Conservation (phyloP, 768 basidiomycete species). For the Phaffia tasmanica region DNA sequence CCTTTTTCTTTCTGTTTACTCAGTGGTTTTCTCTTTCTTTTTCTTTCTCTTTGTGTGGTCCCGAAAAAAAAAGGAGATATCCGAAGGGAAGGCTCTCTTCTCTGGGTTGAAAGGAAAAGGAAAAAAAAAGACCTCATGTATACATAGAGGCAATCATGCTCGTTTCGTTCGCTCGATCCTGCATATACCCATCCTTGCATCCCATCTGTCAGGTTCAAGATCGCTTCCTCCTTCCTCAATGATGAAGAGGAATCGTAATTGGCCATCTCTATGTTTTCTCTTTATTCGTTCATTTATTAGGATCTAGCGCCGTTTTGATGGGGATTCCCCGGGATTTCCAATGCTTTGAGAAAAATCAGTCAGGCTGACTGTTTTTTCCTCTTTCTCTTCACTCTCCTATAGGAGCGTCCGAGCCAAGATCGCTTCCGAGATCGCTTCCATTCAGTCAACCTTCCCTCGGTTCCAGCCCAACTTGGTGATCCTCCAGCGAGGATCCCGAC, state of each 20-base stretch:
- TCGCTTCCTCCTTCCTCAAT: too few relatives aligned
- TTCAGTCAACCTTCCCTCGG: slow-evolving; percentile 62
- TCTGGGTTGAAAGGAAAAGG: background rate
- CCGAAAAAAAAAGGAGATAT: slow-evolving; percentile 3
- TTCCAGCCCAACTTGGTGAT: slow-evolving; percentile 86
- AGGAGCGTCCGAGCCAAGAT: slow-evolving; percentile 74
- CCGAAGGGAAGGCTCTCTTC: background rate
- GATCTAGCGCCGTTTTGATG: background rate
- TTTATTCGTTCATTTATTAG: background rate
- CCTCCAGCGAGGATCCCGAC: slow-evolving; percentile 82
- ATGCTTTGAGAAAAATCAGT: background rate
- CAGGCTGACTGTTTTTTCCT: background rate
- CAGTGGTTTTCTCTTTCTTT: slow-evolving; percentile 2
- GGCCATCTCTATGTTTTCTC: background rate
- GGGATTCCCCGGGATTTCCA: background rate
- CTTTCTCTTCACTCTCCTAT: slow-evolving; percentile 15
- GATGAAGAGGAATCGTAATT: background rate
- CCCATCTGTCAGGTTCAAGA: too few relatives aligned
- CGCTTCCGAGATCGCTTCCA: slow-evolving; percentile 53
- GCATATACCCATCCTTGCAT: too few relatives aligned
- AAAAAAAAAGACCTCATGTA: too few relatives aligned
- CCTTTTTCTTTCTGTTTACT: background rate
- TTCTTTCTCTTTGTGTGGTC: slow-evolving; percentile 1
- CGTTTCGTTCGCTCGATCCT: too few relatives aligned
- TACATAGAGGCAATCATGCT: background rate